Evolutionary conservation across 495 filamentous ascomycete species (phyloP).

Genomic region (Letharia columbiana): DNA sequence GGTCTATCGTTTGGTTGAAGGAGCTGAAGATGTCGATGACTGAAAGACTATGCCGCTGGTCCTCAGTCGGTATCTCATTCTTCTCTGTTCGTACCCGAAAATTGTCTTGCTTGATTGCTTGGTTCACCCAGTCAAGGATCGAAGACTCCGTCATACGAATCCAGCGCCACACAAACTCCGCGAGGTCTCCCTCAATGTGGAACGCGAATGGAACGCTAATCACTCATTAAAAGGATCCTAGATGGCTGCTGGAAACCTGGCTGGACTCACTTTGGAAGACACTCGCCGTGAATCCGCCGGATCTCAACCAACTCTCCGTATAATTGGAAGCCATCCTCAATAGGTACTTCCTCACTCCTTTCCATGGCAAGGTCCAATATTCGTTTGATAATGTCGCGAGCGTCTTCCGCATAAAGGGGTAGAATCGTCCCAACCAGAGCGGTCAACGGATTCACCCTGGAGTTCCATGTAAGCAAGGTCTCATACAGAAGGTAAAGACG

Average conservation of each 20-base stretch:
- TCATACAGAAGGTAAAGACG: conserved; percentile 1
- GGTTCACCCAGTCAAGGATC: conserved; percentile 76
- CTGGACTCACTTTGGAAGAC: conserved; percentile 49
- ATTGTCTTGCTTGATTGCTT: conserved; percentile 78
- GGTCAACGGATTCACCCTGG: conserved; percentile 63
- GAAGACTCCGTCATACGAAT: conserved; percentile 70
- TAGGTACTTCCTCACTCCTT: conserved; percentile 62
- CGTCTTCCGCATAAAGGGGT: conserved; percentile 82
- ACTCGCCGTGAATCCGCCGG: conserved; percentile 63
- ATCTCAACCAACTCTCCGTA: conserved; percentile 83
- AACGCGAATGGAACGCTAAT: conserved; percentile 61
- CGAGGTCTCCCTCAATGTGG: conserved; percentile 73
- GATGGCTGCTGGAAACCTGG: conserved; percentile 4
- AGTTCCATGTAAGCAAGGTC: conserved; percentile 5
- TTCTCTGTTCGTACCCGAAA: conserved; percentile 62
- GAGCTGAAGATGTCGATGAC: conserved; percentile 90
- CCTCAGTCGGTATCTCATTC: conserved; percentile 57
- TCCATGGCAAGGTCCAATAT: conserved; percentile 64
- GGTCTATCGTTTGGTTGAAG: conserved; percentile 83
- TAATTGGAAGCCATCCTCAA: conserved; percentile 88
- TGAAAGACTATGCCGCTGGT: conserved; percentile 84
- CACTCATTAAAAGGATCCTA: not conserved
- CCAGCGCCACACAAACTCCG: conserved; percentile 94
- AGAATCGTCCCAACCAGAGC: conserved; percentile 76
- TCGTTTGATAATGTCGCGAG: conserved; percentile 66